Evolutionary conservation across 2,329 filamentous ascomycete species (phyloP), one percentile per base, ranked within the genome.

Genomic region (Penicillium rolfsii): DNA sequence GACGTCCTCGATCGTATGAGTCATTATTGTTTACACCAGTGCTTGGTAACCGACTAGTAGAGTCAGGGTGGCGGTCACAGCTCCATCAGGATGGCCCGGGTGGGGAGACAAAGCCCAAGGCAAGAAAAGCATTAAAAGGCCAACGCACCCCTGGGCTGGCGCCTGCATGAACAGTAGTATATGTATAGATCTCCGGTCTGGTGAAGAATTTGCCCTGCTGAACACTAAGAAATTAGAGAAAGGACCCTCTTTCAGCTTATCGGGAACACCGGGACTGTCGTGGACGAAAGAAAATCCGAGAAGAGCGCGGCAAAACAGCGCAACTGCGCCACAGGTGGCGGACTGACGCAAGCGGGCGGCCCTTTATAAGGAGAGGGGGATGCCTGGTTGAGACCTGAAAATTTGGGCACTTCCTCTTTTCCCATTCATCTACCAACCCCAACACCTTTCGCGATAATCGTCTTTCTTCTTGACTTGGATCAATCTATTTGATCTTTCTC

Each of bases 301-400:
- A 57, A 59, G 41, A 59, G 41, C 55, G 49, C 48, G 57, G 54
- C 28, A 28, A 40, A 14, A 4, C 59, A 30, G 28, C 7, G 28
- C 35, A 14, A 36, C 35, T 63, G 62, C 64, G 64, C 64, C 64
- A 66, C 64, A 40, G 14, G 64, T 66, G 64, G 64, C 64, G 64
- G 59, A 30, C 11, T 41, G n/a, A 16, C 48, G 45, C 16, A 43
- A 35, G 36, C 43, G 45, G 52, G 50, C 52, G 45, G 35, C 12
- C 41, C 52, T 55, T 50, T 63, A 62, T 54, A 62, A 45, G 55
- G 33, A 16, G 46, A 36, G 35, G 24, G 26, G 26, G 57, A 46
- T 59, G 57, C 57, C 57, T 55, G 43, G 52, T 55, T 50, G 52
- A 43, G n/a, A 55, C 50, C 50, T 45, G 36, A 49, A 48, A 55